A percentile compares a stretch with the other conserved stretches of the same genome.
These are phyloP conservation scores for Parasarocladium wereldwijsianum DNA, from an alignment of 2,329 filamentous ascomycete species.

Conservation along the genomic window DNA sequence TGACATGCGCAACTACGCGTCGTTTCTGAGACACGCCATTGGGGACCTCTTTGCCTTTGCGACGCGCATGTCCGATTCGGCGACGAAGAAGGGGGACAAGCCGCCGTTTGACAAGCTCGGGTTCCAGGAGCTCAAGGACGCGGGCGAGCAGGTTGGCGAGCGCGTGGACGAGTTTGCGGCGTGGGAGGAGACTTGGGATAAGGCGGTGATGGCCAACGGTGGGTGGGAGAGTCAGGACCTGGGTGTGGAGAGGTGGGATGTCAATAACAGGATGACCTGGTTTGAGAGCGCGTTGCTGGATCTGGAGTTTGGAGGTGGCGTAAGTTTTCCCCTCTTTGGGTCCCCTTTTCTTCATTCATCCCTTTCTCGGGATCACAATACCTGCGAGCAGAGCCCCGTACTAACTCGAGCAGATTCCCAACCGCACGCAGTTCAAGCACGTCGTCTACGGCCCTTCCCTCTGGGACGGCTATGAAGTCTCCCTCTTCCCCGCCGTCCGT, in stretches of 20 bases:
- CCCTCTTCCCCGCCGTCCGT: constrained; percentile 55
- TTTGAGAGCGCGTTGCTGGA: constrained; percentile 82
- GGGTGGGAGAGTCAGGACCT: constrained; percentile 63
- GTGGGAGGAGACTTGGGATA: constrained; percentile 70
- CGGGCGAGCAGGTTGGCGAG: constrained; percentile 41
- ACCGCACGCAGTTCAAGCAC: constrained; percentile 88
- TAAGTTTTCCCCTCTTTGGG: constrained; percentile 32
- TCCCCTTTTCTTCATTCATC: neutral
- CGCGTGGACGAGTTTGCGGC: constrained; percentile 45
- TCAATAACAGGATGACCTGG: constrained; percentile 63
- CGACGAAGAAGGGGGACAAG: constrained; percentile 37
- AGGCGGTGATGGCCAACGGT: constrained; percentile 51
- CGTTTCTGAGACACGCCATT: constrained; percentile 48
- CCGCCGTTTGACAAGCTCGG: constrained; percentile 15
- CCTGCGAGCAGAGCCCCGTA: too few species aligned
- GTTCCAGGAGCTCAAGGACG: constrained; percentile 29
- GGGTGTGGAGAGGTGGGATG: constrained; percentile 51
- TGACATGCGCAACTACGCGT: constrained; percentile 61
- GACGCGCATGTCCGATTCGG: too few species aligned
- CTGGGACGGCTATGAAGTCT: constrained; percentile 39
- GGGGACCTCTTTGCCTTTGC: constrained; percentile 53
- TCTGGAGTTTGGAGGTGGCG: constrained; percentile 53
- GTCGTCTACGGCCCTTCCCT: constrained; percentile 73
- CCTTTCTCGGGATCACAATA: too few species aligned
- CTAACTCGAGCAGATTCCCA: constrained; percentile 47